Conservation (phyloP, 352 stramenopile genomes). For the Globisporangium lucens region DNA sequence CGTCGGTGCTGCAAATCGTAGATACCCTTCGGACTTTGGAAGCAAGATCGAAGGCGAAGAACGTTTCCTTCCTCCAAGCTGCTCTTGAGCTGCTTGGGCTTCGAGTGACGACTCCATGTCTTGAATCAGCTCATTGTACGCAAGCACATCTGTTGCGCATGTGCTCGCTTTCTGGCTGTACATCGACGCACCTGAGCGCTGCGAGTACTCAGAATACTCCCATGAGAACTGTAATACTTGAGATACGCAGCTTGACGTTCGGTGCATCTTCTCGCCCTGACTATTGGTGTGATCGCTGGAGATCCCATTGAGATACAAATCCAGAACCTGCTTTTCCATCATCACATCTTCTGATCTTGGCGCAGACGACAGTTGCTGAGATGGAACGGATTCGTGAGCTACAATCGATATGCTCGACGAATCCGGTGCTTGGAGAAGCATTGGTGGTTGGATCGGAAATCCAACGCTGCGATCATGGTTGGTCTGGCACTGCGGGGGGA, state of each 20-base stretch:
- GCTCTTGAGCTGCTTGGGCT: background rate
- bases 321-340: constrained; percentile 57
- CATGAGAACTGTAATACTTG: constrained; percentile 25
- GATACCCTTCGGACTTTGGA: constrained; percentile 2
- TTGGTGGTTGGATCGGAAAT: background rate
- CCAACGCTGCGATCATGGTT: background rate
- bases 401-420: constrained; percentile 6
- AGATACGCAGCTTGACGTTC: constrained; percentile 20
- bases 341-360: constrained; percentile 24
- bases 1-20: constrained; percentile 9
- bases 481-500: constrained; percentile 24
- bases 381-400: background rate
- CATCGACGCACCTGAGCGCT: constrained; percentile 30
- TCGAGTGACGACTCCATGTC: constrained; percentile 44
- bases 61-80: background rate
- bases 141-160: constrained; percentile 52
- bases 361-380: background rate
- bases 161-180: constrained; percentile 47
- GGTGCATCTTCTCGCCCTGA: background rate
- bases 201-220: constrained; percentile 26
- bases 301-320: constrained; percentile 60
- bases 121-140: constrained; percentile 66
- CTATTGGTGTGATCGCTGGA: constrained; percentile 23
- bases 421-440: constrained; percentile 1
- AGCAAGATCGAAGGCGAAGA: background rate